Conservation (phyloP, 1,284 basidiomycete genomes). For the Cutaneotrichosporon sp. region DNA sequence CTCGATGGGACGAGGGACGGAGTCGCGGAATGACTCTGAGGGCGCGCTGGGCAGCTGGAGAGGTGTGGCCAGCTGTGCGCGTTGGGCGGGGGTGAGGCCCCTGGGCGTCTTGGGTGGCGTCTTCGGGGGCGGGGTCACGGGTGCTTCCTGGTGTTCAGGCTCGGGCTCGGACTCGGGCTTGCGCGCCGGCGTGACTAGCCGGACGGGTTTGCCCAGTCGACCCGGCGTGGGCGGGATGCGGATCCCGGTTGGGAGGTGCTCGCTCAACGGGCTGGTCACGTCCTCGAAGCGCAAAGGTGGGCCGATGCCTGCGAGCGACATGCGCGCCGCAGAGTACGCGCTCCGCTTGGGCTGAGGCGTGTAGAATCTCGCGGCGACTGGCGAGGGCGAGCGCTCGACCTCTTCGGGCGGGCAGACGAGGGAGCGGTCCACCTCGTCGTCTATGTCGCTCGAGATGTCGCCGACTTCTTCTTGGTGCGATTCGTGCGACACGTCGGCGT, state of each 20-base stretch:
- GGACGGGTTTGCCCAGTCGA: slow-evolving; percentile 16
- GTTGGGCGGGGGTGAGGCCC: slow-evolving; percentile 13
- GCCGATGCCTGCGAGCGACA: slow-evolving; percentile 26
- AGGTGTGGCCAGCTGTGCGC: slow-evolving; percentile 38
- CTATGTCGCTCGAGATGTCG: slow-evolving; percentile 12
- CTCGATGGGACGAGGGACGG: background rate
- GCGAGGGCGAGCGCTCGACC: background rate
- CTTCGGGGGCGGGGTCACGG: background rate
- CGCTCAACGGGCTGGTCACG: background rate
- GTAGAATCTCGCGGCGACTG: slow-evolving; percentile 29
- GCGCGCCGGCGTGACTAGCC: background rate
- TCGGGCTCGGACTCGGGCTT: background rate
- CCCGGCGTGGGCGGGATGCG: slow-evolving; percentile 22
- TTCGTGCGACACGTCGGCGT: too few species aligned
- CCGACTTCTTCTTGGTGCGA: slow-evolving; percentile 12
- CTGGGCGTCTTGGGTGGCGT: slow-evolving; percentile 7
- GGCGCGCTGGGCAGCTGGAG: slow-evolving; percentile 34
- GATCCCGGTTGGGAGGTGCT: background rate
- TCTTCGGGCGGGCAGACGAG: background rate
- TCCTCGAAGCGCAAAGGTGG: slow-evolving; percentile 19
- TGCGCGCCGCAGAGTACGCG: slow-evolving; percentile 19
- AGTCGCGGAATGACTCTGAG: background rate
- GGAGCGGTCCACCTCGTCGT: slow-evolving; percentile 15
- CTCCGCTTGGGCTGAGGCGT: slow-evolving; percentile 38
- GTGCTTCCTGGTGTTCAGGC: slow-evolving; percentile 6